Evolutionary conservation across 2,329 filamentous ascomycete genomes (phyloP).

Genomic region (Colletotrichum agaves): DNA sequence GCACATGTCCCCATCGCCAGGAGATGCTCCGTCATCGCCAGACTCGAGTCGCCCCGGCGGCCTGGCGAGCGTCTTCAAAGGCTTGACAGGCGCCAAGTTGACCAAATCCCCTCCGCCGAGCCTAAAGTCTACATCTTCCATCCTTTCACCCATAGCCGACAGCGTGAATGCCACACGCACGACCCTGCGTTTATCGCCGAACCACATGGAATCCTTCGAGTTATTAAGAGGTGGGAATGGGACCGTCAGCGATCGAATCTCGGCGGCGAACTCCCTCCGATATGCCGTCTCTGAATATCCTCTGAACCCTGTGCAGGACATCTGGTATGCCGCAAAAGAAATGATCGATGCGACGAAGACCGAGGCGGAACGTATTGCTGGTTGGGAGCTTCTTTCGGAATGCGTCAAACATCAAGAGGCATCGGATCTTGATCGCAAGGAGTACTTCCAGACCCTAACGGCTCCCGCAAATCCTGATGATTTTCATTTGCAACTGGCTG

Average conservation of each 20-base stretch:
- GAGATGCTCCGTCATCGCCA: constrained; percentile 65
- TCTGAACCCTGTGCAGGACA: constrained; percentile 67
- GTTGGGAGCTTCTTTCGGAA: constrained; percentile 73
- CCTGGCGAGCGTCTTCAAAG: constrained; percentile 72
- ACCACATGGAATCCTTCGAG: constrained; percentile 65
- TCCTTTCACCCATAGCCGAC: constrained; percentile 54
- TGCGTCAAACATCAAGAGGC: constrained; percentile 71
- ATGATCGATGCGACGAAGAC: constrained; percentile 69
- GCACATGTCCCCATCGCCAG: constrained; percentile 70
- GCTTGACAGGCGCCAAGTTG: constrained; percentile 66
- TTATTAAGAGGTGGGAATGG: constrained; percentile 60
- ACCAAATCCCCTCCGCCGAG: constrained; percentile 61
- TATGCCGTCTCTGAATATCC: constrained; percentile 68
- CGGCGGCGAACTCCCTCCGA: constrained; percentile 68
- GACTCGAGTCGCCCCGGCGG: constrained; percentile 67
- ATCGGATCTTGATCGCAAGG: constrained; percentile 73
- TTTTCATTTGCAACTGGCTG: constrained; percentile 73
- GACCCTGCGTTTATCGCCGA: constrained; percentile 58
- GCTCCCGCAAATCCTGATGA: constrained; percentile 67
- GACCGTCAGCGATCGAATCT: constrained; percentile 62
- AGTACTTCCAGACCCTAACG: constrained; percentile 72
- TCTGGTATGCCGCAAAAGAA: constrained; percentile 75
- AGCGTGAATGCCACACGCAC: constrained; percentile 56
- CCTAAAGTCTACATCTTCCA: constrained; percentile 51
- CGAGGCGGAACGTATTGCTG: constrained; percentile 64